phyloP scores from a whole-genome alignment of 1,139 yeast species.

The Citeromyces siamensis region DNA sequence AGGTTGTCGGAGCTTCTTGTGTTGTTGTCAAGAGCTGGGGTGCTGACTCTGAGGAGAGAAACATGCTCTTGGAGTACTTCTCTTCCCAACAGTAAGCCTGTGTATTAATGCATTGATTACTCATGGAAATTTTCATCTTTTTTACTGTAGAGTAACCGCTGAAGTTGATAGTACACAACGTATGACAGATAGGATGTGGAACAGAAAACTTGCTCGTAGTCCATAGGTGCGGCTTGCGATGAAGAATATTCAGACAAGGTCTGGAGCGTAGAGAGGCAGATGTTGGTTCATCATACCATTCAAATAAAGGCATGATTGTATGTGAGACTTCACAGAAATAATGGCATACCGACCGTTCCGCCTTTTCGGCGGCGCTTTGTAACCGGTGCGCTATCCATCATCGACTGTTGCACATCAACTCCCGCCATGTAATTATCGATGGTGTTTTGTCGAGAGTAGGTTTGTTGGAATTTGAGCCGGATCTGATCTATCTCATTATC shows the following conservation, averaged over 20 bases:
- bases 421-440: constrained; percentile 1
- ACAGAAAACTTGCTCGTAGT: too few species aligned
- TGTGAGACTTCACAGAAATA: not conserved
- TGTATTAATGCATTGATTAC: too few species aligned
- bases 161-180: too few species aligned
- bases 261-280: too few species aligned
- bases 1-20: constrained; percentile 99
- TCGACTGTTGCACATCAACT: constrained; percentile 1
- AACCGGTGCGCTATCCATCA: constrained; percentile 1
- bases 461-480: not conserved
- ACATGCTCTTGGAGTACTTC: constrained; percentile 93
- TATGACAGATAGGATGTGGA: too few species aligned
- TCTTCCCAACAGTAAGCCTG: constrained; percentile 59
- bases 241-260: too few species aligned
- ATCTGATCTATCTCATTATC: constrained; percentile 12
- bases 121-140: not conserved
- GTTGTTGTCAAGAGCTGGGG: constrained; percentile 99
- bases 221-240: too few species aligned
- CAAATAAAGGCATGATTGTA: not conserved
- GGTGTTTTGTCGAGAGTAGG: not conserved
- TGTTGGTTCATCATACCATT: too few species aligned
- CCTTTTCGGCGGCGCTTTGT: not conserved
- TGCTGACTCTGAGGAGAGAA: constrained; percentile 98
- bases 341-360: not conserved
- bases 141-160: too few species aligned